Base-by-base conservation (phyloP, 1,284 basidiomycete genomes). In the Ganoderma multipileum region DNA sequence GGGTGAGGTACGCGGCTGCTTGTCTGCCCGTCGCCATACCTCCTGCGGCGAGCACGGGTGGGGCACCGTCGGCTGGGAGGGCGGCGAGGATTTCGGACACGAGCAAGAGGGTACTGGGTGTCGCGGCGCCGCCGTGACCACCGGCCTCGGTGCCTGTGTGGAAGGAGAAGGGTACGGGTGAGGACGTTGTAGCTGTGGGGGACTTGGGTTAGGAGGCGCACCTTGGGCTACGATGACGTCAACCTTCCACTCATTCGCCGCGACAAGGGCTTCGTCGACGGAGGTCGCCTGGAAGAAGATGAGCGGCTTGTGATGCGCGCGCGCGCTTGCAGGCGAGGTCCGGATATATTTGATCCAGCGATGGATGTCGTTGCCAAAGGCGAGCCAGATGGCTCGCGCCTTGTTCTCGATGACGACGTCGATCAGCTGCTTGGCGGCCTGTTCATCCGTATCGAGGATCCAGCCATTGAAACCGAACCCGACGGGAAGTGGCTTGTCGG, bases 221-320 rank as follows among this genome's bases (percentile, higher is more conserved):
- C 92, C 92, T 89, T 94, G 93, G 16, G 86, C 90, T n/a, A 94
- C 87, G 65, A 94, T 79, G 61, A 90, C 86, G 78, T 94, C 92
- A 9, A 82, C 88, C 73, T 87, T 85, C 87, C 89, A 91, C 36
- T 87, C 83, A 44, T 87, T 80, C 23, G 83, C 77, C 14, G 92
- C 92, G 55, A 79, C 69, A 23, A 83, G 78, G 14, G 89, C 90
- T 70, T 92, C 86, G 68, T 87, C 79, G 11, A 86, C 81, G 39
- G 89, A 88, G 59, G 83, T 83, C 26, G 92, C 82, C 71, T 89
- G 89, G 7, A 90, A 83, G 75, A 93, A 92, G 39, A 94, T 81
- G 55, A 85, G 79, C 0, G 89, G 90, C 75, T 78, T 83, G 69
- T 81, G 80, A 38, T 61, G 71, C 72, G 63, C 76, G 79, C 44